A percentile compares a stretch with the other conserved stretches of the same genome.
Conservation (phyloP, 768 basidiomycete genomes). For the Porphyrellus cyaneotinctus region DNA sequence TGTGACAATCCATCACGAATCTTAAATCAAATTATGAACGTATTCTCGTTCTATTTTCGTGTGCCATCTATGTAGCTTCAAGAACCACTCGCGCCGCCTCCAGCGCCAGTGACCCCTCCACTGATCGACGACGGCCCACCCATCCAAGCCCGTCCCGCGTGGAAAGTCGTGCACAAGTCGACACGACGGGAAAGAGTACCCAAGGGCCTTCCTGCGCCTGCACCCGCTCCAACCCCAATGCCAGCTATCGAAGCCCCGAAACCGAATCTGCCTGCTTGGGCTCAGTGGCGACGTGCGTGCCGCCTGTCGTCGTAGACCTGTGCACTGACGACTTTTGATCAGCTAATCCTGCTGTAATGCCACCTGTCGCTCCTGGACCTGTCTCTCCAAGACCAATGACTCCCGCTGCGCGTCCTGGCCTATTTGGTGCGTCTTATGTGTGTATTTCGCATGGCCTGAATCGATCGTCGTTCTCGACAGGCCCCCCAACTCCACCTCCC, state of each 20-base stretch:
- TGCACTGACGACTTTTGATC: not conserved
- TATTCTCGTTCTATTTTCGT: not conserved
- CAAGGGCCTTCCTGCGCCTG: conserved; percentile 38
- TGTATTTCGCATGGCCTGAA: not conserved
- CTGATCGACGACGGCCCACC: conserved; percentile 44
- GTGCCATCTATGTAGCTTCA: conserved; percentile 24
- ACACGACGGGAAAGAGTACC: conserved; percentile 48
- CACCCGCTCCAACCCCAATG: conserved; percentile 22
- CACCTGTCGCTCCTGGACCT: conserved; percentile 41
- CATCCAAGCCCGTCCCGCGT: conserved; percentile 58
- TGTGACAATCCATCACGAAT: not conserved
- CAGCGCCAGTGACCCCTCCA: conserved; percentile 41
- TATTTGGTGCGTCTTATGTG: conserved; percentile 51
- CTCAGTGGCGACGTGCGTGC: conserved; percentile 72
- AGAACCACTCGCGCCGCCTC: conserved; percentile 35
- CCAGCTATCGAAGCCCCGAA: conserved; percentile 45
- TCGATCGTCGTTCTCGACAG: conserved; percentile 18
- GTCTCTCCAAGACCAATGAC: conserved; percentile 34
- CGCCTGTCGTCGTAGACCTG: not conserved
- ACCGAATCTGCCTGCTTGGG: conserved; percentile 69
- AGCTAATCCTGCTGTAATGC: conserved; percentile 66
- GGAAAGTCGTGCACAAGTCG: conserved; percentile 70
- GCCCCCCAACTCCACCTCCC: conserved; percentile 45
- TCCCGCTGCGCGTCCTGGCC: conserved; percentile 53
- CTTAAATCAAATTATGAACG: not conserved